Evolutionary conservation across 768 basidiomycete genomes (phyloP), one percentile per base, ranked within the genome.

Genomic region (Chlorophyllum brunneum): DNA sequence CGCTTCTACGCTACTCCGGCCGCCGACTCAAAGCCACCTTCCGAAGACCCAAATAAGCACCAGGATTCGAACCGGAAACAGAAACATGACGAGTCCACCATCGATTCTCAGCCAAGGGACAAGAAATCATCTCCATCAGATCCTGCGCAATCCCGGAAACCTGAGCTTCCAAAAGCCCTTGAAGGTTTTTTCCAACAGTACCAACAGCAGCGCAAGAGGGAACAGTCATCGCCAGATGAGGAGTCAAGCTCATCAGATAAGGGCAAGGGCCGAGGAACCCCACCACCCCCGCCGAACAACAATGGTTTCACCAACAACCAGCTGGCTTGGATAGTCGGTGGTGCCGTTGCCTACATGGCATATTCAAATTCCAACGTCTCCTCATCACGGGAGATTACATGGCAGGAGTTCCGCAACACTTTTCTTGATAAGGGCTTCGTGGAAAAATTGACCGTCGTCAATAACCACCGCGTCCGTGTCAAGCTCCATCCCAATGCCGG

Each of bases 391-490:
- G 97, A 99, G 71, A 98, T 99, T 59, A 99, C 97, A 57, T 99
- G 97, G 95, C 95, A 98, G 70, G 97, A 98, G 70, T 99, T 99
- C 75, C 85, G 94, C 47, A 95, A 92, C 39, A 92, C 93, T 8
- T 92, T 99, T 76, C 86, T 99, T 40, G 88, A 95, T 70, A 94
- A 95, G 65, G 95, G 93, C 37, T 81, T 98, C 48, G 95, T 99
- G 31, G 94, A 98, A 59, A 93, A 85, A 63, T 84, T 98, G 52
- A 80, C 84, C 48, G 95, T 98, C 54, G 80, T 98, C 64, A 98
- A 98, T 67, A 82, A 92, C 24, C 81, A 82, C 56, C 88, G 81
- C 63, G 95, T 98, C 51, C 89, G 95, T 51, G 86, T 98, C 61
- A 89, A 92, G 66, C 77, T 98, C 11, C 94, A 95, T 69, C 85